Base-by-base conservation (phyloP, 768 basidiomycete genomes). In the Kwoniella sp. region DNA sequence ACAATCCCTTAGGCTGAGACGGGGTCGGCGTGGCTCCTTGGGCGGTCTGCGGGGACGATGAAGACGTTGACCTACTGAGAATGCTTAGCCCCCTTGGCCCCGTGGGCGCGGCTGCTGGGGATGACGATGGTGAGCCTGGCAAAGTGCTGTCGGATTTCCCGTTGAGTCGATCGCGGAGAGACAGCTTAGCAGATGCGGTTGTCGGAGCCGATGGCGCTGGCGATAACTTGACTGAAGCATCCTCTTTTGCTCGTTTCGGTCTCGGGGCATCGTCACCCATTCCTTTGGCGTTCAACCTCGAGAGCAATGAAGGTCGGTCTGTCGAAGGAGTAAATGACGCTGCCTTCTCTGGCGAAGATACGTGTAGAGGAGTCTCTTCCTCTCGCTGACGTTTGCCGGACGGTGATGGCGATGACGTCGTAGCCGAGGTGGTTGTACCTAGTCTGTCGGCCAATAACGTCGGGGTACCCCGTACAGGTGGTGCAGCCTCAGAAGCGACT, bases 141-240 rank as follows among this genome's bases (percentile, higher is more conserved):
- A 20, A 45, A 17, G 15, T 17, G 4, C 23, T 25, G 5, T 23
- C 4, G 7, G 22, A 13, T 25, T 60, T 37, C 29, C 60, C 60
- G 38, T 63, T 63, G 31, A 63, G 45, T 17, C 62, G n/a, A n/a
- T 63, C 62, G 22, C 48, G 13, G 4, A 63, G 34, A 0, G 62
- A 63, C 15, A 63, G 20, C 37, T 30, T 56, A 15, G 51, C 52
- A 37, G 22, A 9, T 30, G 12, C 31, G 11, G 34, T 26, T n/a
- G 15, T 54, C 5, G 38, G 38, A 20, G 25, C 13, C 22, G 59
- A 28, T 26, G 58, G 15, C 11, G 23, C 28, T 26, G 26, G 37
- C 22, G 20, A n/a, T 15, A 37, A 17, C 3, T 28, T 17, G 26
- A 8, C 17, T 7, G 23, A 13, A 28, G 28, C 9, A 13, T 41